phyloP scores from a whole-genome alignment of 495 filamentous ascomycete species.

The Penicillium bialowiezense region DNA sequence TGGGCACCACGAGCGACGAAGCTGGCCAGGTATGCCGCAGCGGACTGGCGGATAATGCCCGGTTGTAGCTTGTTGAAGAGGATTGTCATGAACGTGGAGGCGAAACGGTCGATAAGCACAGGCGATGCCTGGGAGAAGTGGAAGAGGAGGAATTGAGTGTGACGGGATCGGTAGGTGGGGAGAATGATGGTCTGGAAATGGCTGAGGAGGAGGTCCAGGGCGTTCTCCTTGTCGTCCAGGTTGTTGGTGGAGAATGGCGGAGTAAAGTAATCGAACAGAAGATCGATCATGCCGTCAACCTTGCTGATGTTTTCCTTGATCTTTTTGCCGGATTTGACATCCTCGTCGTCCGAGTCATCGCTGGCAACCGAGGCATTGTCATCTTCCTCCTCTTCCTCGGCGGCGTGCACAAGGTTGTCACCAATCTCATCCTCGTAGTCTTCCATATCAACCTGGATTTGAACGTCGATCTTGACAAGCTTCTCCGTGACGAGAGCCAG shows the following conservation, averaged over 20 bases:
- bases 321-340: slow-evolving; percentile 50
- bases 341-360: slow-evolving; percentile 45
- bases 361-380: slow-evolving; percentile 53
- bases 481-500: slow-evolving; percentile 77
- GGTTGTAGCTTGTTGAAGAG: slow-evolving; percentile 61
- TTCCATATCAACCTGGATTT: slow-evolving; percentile 90
- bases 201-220: slow-evolving; percentile 69
- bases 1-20: slow-evolving; percentile 86
- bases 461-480: slow-evolving; percentile 88
- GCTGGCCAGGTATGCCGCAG: slow-evolving; percentile 88
- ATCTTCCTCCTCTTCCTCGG: slow-evolving; percentile 53
- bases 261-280: slow-evolving; percentile 80
- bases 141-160: slow-evolving; percentile 89
- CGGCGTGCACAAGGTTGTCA: slow-evolving; percentile 48
- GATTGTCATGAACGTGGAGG: slow-evolving; percentile 71
- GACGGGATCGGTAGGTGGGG: slow-evolving; percentile 81
- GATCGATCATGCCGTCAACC: slow-evolving; percentile 87
- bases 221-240: slow-evolving; percentile 43
- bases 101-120: slow-evolving; percentile 73
- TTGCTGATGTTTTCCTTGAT: slow-evolving; percentile 82
- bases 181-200: slow-evolving; percentile 85
- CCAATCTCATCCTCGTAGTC: slow-evolving; percentile 72
- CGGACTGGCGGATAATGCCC: slow-evolving; percentile 70
- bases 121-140: slow-evolving; percentile 82
- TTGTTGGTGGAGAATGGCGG: slow-evolving; percentile 58